Percentiles rank a stretch among this genome's conserved stretches.
Evolutionary conservation across 148 eudicot species (phyloP).

Genomic region (Heliosperma pusillum): DNA sequence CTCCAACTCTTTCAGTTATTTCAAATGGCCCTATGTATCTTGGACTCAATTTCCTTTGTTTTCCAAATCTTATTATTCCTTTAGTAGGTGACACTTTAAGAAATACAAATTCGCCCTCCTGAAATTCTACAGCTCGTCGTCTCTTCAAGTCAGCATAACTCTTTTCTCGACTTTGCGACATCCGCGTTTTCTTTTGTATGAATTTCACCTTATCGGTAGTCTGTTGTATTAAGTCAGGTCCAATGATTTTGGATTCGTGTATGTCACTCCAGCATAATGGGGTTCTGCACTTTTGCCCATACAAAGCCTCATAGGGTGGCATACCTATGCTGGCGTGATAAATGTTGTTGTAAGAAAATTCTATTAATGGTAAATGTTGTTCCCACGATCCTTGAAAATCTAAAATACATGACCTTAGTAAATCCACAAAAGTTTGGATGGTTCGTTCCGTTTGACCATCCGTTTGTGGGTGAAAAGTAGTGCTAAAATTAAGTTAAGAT

Average conservation of each 20-base stretch:
- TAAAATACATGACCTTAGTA: not conserved
- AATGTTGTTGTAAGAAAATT: not conserved
- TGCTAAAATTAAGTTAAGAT: not conserved
- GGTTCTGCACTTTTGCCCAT: not conserved
- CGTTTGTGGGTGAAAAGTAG: not conserved
- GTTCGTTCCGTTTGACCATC: not conserved
- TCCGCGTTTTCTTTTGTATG: not conserved
- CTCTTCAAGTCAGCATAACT: not conserved
- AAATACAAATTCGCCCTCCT: not conserved
- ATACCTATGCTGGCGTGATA: not conserved
- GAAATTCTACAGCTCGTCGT: not conserved
- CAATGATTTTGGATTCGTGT: not conserved
- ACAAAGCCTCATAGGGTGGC: not conserved
- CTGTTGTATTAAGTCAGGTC: not conserved
- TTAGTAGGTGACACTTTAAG: not conserved
- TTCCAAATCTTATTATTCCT: not conserved
- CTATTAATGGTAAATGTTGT: not conserved
- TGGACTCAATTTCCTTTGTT: conserved; percentile 1
- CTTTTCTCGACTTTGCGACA: not conserved
- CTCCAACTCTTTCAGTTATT: not conserved
- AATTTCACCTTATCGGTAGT: not conserved
- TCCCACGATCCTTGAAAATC: not conserved
- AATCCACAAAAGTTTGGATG: not conserved
- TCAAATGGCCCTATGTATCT: conserved; percentile 2
- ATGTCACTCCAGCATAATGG: conserved; percentile 4